Evolutionary conservation across 176 grass and related monocot species (phyloP).

Genomic region (Aechmea fasciata): DNA sequence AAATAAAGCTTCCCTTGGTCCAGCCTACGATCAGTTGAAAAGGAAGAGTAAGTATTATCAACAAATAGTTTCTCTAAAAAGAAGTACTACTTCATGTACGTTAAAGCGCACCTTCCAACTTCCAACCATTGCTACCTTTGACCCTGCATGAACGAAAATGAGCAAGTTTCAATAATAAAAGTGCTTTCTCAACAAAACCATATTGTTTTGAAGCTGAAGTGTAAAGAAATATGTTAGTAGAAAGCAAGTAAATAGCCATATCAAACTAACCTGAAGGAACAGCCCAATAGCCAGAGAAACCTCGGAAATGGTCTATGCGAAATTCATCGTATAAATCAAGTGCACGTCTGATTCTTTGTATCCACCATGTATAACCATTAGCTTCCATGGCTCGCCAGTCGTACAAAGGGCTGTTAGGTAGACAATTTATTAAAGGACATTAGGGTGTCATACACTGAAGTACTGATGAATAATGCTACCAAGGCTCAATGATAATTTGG

Average conservation of each 20-base stretch:
- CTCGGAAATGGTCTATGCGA: conserved; percentile 94
- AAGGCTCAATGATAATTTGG: neutral
- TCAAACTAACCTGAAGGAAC: conserved; percentile 69
- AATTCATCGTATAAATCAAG: conserved; percentile 99
- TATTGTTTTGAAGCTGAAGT: too few relatives aligned
- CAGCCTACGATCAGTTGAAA: conserved; percentile 84
- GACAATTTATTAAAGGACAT: conserved; percentile 19
- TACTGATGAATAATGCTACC: neutral
- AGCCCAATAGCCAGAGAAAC: conserved; percentile 81
- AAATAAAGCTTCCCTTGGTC: conserved; percentile 91
- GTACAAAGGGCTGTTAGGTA: conserved; percentile 61
- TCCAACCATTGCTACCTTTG: conserved; percentile 69
- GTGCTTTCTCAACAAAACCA: neutral
- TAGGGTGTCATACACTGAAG: neutral
- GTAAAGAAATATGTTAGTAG: too few relatives aligned
- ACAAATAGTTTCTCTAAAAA: conserved; percentile 8
- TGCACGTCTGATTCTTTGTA: conserved; percentile 84
- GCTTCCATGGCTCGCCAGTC: conserved; percentile 90
- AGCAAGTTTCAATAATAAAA: neutral
- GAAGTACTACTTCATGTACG: conserved; percentile 8
- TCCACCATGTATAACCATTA: conserved; percentile 74
- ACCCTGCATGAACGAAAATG: conserved; percentile 35
- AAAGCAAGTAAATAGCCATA: neutral
- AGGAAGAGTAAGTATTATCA: conserved; percentile 24
- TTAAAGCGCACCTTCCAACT: conserved; percentile 73